Evolutionary conservation across 2,329 filamentous ascomycete species (phyloP), one percentile per base, ranked within the genome.

Genomic region (Apiospora koreana): DNA sequence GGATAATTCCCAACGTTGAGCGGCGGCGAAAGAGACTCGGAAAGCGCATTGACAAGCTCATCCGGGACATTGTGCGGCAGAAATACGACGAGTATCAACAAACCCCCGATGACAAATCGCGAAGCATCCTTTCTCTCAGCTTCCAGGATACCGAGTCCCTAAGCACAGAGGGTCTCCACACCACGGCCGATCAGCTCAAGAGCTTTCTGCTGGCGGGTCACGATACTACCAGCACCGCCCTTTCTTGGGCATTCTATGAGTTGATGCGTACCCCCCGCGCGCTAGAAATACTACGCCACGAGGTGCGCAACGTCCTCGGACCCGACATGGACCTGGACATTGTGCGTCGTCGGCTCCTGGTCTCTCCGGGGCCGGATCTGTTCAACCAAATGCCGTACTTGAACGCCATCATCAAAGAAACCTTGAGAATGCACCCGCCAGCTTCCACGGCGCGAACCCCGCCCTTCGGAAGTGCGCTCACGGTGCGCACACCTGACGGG

Each of bases 1-100:
- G 74, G 74, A 45, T 74, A 14, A 68, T 67, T 14, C 74, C 74
- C 7, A 43, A 64, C 2, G 70, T 70, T 9, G 65, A 68, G 16
- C 18, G 72, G 28, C 72, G 68, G 14, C 70, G 73, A 18, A 45
- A 67, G 18, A 62, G 68, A 2, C 67, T 74, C 9, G 74, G 67
- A 2, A 69, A 68, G 6, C 69, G 70, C 7, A 73, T 81, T 69
- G 75, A 80, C 48, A 45, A 8, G 1, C 3, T 45, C 5, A 5
- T 45, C 21, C 43, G 43, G 16, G 43, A n/a, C 18, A 45, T 45
- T 45, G 43, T 45, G 5, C 43, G 43, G 4, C 18, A 21, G 1
- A 45, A n/a, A 4, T n/a, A n/a, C 18, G 2, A 45, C 16, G 43
- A 45, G 1, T 45, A 45, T 4, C 43, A 21, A 21, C 43, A 1